Evolutionary conservation across 192 early-diverging fungal species (phyloP).

Genomic region (Podila minutissima): DNA sequence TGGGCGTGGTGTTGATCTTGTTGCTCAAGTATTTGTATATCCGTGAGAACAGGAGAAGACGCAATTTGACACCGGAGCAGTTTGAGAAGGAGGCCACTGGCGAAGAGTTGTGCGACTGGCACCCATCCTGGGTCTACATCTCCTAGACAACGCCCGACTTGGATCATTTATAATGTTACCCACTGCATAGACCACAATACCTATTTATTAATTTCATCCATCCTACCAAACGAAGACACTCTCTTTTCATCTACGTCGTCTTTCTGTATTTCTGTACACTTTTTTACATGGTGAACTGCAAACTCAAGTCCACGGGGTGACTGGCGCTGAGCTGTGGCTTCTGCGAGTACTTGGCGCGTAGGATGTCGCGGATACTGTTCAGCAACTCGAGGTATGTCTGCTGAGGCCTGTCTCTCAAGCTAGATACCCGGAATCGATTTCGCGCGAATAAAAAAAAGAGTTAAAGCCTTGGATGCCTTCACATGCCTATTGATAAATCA

Average conservation of each 20-base stretch:
- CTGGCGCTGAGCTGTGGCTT: constrained; percentile 79
- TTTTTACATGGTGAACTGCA: constrained; percentile 51
- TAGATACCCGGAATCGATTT: too few species aligned
- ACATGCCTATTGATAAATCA: neutral
- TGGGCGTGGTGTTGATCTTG: constrained; percentile 58
- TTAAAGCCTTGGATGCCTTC: neutral
- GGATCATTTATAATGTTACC: too few species aligned
- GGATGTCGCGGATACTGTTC: constrained; percentile 71
- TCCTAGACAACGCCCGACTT: neutral
- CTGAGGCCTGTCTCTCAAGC: constrained; percentile 59
- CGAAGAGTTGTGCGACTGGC: constrained; percentile 55
- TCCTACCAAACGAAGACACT: too few species aligned
- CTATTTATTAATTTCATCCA: too few species aligned
- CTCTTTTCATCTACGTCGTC: too few species aligned
- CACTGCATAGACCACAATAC: too few species aligned
- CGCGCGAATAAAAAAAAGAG: neutral
- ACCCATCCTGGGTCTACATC: constrained; percentile 21
- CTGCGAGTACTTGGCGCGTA: constrained; percentile 74
- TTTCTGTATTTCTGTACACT: neutral
- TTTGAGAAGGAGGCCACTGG: constrained; percentile 49
- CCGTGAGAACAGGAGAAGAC: constrained; percentile 67
- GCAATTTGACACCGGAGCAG: constrained; percentile 59
- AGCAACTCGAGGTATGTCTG: constrained; percentile 81
- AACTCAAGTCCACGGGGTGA: constrained; percentile 51
- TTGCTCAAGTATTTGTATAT: constrained; percentile 58